phyloP scores from a whole-genome alignment of 306 rosid species.

The Glycine tomentella region DNA sequence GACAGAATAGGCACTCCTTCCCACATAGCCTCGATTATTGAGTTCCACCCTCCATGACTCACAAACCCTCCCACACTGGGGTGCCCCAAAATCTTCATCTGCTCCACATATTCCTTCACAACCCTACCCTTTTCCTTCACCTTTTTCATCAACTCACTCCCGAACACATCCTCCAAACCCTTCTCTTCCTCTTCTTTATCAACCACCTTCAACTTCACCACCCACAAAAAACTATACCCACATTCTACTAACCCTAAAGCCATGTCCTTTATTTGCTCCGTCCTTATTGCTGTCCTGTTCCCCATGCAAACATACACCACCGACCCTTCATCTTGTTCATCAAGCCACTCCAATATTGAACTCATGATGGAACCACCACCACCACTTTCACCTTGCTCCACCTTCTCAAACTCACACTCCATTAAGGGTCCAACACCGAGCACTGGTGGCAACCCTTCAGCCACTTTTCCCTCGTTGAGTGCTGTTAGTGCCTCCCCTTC shows the following conservation, averaged over 20 bases:
- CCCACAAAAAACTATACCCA: not conserved
- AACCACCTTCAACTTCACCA: not conserved
- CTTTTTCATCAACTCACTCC: not conserved
- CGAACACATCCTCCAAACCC: not conserved
- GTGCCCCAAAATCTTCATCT: not conserved
- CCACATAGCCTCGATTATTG: too few species aligned
- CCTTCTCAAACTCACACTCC: constrained; percentile 50
- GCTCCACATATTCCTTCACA: not conserved
- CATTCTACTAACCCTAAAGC: constrained; percentile 38
- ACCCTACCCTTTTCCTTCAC: not conserved
- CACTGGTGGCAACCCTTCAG: not conserved
- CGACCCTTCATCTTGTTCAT: constrained; percentile 48
- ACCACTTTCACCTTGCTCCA: too few species aligned
- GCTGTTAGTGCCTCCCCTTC: not conserved
- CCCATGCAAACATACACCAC: constrained; percentile 64
- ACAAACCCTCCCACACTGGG: not conserved
- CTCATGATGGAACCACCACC: too few species aligned
- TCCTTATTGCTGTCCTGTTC: constrained; percentile 47
- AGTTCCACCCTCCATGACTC: too few species aligned
- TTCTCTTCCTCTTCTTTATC: not conserved
- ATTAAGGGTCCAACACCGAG: constrained; percentile 42
- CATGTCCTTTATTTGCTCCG: constrained; percentile 52
- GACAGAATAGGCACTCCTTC: too few species aligned
- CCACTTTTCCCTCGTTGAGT: not conserved
- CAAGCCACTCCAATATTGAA: constrained; percentile 48